These are phyloP conservation scores for Gaertneriomyces semiglobifer DNA, from an alignment of 192 early-diverging fungal genomes.

Conservation along the genomic window DNA sequence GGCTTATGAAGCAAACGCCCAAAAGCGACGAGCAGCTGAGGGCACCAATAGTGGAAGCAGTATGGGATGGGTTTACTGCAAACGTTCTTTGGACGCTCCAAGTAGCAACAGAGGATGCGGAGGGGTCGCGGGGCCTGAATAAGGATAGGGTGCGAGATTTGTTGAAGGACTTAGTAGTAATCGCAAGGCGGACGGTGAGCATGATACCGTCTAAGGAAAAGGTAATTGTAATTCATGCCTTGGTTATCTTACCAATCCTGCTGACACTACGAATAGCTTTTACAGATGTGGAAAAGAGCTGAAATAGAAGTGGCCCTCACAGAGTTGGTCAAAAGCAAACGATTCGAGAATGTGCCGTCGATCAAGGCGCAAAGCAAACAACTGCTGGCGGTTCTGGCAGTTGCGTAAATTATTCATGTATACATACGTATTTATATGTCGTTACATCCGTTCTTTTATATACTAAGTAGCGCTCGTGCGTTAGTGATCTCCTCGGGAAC, in stretches of 20 bases:
- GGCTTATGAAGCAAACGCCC: conserved; percentile 27
- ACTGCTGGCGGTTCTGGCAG: conserved; percentile 6
- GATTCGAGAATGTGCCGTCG: conserved; percentile 3
- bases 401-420: too few species aligned
- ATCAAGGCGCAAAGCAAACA: conserved; percentile 1
- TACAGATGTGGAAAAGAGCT: conserved; percentile 5
- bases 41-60: background rate
- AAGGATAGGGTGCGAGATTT: conserved; percentile 38
- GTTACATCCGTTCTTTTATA: too few species aligned
- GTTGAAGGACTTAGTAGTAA: conserved; percentile 25
- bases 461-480: too few species aligned
- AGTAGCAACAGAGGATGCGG: conserved; percentile 3
- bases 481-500: too few species aligned
- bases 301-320: conserved; percentile 14
- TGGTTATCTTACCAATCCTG: background rate
- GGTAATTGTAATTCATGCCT: conserved; percentile 1
- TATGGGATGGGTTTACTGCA: conserved; percentile 7
- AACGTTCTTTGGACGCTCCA: conserved; percentile 20
- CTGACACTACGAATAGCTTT: conserved; percentile 8
- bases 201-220: conserved; percentile 19
- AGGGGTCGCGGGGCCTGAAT: conserved; percentile 22
- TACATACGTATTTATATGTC: too few species aligned
- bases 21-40: conserved; percentile 12
- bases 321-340: background rate
- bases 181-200: conserved; percentile 30